Evolutionary conservation across 352 stramenopile species (phyloP).

Genomic region (Phytopythium oedochilum): DNA sequence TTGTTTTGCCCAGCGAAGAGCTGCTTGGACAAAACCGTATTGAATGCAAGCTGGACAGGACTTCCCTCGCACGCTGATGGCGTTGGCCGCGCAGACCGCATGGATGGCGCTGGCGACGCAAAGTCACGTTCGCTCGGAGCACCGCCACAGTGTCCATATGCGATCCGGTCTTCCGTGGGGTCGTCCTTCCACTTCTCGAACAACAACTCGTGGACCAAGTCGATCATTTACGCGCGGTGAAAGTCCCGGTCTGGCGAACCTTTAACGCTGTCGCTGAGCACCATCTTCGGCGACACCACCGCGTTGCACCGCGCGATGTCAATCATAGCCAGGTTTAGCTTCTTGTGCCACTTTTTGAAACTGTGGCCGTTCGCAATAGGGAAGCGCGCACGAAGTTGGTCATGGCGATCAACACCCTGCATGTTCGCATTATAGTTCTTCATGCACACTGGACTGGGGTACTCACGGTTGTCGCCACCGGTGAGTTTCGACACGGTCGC

Average conservation of each 20-base stretch:
- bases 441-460: constrained; percentile 14
- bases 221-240: constrained; percentile 12
- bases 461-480: constrained; percentile 2
- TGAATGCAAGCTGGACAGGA: background rate
- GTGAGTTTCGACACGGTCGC: constrained; percentile 11
- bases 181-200: constrained; percentile 15
- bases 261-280: background rate
- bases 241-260: constrained; percentile 7
- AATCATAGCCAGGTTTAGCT: constrained; percentile 12
- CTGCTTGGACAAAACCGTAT: constrained; percentile 8
- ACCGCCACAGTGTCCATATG: background rate
- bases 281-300: constrained; percentile 10
- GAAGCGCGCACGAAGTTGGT: constrained; percentile 20
- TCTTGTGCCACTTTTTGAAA: constrained; percentile 32
- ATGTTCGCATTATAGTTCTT: constrained; percentile 26
- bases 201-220: constrained; percentile 13
- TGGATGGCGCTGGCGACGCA: background rate
- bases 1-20: constrained; percentile 1
- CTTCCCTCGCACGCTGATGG: background rate
- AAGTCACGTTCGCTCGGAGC: too few species aligned
- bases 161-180: constrained; percentile 1
- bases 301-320: constrained; percentile 24
- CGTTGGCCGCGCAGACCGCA: background rate
- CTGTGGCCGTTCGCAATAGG: constrained; percentile 19
- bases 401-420: constrained; percentile 23